Conservation (phyloP, 306 rosid species). For the Vicia sativa region DNA sequence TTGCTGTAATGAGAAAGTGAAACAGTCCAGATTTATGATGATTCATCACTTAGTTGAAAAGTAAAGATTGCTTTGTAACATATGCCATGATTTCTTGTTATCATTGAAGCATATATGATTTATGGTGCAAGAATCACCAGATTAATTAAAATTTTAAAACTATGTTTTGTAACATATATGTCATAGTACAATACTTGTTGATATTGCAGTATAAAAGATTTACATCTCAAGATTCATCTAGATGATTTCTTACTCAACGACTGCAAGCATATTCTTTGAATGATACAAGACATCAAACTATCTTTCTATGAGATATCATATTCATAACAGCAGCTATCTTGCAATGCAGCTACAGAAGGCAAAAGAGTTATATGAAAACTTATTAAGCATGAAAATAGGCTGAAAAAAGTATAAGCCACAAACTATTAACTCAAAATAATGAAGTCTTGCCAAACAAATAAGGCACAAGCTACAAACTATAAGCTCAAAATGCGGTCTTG, state of each 20-base stretch:
- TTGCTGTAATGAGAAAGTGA: conserved; percentile 17
- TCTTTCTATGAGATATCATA: not conserved
- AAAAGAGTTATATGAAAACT: not conserved
- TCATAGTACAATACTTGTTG: not conserved
- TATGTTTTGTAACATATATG: conserved; percentile 9
- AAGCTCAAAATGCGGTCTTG: too few species aligned
- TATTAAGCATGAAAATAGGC: not conserved
- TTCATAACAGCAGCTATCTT: not conserved
- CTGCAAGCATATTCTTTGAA: not conserved
- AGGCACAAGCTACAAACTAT: too few species aligned
- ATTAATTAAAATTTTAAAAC: not conserved
- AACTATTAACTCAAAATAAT: too few species aligned
- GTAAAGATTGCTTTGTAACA: not conserved
- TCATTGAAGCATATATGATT: conserved; percentile 4
- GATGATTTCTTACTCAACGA: conserved; percentile 2
- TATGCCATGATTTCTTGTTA: not conserved
- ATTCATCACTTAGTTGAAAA: not conserved
- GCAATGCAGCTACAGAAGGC: not conserved
- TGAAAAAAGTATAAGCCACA: not conserved
- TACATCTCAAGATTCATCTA: not conserved
- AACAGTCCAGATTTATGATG: conserved; percentile 12
- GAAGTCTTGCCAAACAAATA: too few species aligned
- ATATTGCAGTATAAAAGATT: not conserved
- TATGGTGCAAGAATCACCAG: conserved; percentile 4
- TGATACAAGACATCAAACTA: conserved; percentile 1